A percentile compares a stretch with the other conserved stretches of the same genome.
phyloP scores from a whole-genome alignment of 2,329 filamentous ascomycete genomes.

The Claviceps fusiformis region DNA sequence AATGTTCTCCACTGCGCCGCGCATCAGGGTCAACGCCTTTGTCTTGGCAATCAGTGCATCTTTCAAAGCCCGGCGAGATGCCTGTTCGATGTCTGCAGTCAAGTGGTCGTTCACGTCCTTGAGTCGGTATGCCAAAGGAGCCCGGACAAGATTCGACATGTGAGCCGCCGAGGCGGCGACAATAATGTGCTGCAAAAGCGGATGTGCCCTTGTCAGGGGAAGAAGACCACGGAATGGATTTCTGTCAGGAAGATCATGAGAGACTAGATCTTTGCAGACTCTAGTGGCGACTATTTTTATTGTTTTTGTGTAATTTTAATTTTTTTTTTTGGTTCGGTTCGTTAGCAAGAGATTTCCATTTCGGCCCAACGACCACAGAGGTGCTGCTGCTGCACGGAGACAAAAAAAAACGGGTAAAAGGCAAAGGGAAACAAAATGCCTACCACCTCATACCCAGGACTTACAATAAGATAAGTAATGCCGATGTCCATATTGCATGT shows the following conservation, averaged over 20 bases:
- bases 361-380: slow-evolving; percentile 2
- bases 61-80: slow-evolving; percentile 19
- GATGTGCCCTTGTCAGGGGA: slow-evolving; percentile 26
- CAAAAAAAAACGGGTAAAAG: neutral
- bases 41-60: slow-evolving; percentile 33
- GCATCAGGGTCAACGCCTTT: slow-evolving; percentile 29
- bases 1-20: slow-evolving; percentile 24
- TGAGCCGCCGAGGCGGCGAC: slow-evolving; percentile 35
- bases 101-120: neutral
- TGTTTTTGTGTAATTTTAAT: neutral
- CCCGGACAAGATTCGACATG: slow-evolving; percentile 28
- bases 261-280: slow-evolving; percentile 39
- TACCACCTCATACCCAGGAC: slow-evolving; percentile 7
- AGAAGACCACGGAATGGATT: slow-evolving; percentile 35
- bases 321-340: neutral
- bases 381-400: neutral
- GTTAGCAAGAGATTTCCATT: neutral
- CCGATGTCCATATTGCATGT: slow-evolving; percentile 34
- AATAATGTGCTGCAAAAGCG: slow-evolving; percentile 32
- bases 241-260: slow-evolving; percentile 26
- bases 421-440: neutral
- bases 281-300: slow-evolving; percentile 28
- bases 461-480: slow-evolving; percentile 29
- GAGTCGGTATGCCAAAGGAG: slow-evolving; percentile 11
- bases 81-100: slow-evolving; percentile 7